Evolutionary conservation across 202 grass and related monocot species (phyloP), one percentile per base, ranked within the genome.

Genomic region (Elaeis oleifera): DNA sequence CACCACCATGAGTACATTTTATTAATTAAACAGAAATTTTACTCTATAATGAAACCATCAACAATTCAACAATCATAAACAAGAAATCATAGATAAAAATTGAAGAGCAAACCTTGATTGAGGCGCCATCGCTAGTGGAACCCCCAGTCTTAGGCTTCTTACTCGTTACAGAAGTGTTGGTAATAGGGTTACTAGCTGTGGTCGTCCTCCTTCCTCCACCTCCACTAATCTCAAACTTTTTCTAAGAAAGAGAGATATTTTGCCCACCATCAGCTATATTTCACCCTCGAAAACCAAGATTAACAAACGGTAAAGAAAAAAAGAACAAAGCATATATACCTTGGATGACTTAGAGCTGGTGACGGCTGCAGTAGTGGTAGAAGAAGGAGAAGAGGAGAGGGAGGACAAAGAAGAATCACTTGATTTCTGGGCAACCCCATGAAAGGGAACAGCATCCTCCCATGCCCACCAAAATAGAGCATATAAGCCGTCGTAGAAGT

Each of bases 331-430:
- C n/a, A n/a, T n/a, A n/a, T n/a, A 18, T 50, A 77, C 79, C 79
- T 82, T 82, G 16, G 68, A 50, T 24, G 23, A 56, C 62, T 67
- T 73, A 27, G 56, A 82, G 67, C 32, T 63, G 63, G 5, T 18
- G 20, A 20, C 18, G 5, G 19, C 23, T 13, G 65, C 18, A 9
- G 36, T 13, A 13, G 6, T 44, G 36, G 9, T 44, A 13, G 36
- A 44, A 44, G 9, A 13, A 44, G 36, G 36, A 44, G 36, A 44
- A 44, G 36, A 44, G 36, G 36, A 44, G 36, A 44, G 80, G 69
- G 83, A 88, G 23, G 90, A 95, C 72, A 95, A 83, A 39, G 87
- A 91, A 39, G 82, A 86, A 56, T 81, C 85, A 58, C 74, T 89
- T 1, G 82, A 87, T 61, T 89, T 94, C 58, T 89, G 87, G 14